phyloP scores from a whole-genome alignment of 768 basidiomycete genomes.

The Chiua virens region DNA sequence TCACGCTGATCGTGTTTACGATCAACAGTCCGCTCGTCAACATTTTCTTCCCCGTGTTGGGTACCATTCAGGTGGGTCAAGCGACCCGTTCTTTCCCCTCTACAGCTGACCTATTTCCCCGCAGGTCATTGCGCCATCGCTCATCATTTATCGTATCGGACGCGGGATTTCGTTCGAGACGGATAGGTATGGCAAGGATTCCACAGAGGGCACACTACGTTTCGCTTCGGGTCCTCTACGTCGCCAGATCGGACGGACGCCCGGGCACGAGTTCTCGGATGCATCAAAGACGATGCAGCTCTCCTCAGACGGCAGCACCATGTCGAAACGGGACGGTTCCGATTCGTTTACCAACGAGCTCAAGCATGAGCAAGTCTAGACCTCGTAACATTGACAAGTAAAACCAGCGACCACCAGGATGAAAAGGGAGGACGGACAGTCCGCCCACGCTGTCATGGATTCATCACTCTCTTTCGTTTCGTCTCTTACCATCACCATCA shows the following conservation, averaged over 20 bases:
- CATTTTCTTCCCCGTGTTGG: conserved; percentile 23
- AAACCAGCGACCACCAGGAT: no score
- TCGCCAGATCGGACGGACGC: no score
- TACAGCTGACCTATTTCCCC: background rate
- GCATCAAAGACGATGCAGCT: conserved; percentile 11
- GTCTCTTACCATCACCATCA: no score
- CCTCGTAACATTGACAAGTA: no score
- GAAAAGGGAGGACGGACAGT: no score
- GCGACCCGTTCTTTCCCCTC: no score
- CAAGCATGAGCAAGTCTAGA: conserved; percentile 7
- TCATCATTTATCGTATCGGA: conserved; percentile 24
- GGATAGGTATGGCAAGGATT: background rate
- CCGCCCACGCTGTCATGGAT: no score
- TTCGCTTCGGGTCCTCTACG: conserved; percentile 7
- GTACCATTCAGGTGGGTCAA: conserved; percentile 16
- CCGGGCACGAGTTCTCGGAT: background rate
- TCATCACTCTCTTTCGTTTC: no score
- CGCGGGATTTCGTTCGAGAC: conserved; percentile 21
- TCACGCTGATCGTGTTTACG: conserved; percentile 13
- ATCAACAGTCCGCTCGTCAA: conserved; percentile 23
- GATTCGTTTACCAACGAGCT: conserved; percentile 12
- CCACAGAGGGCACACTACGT: background rate
- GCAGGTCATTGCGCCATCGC: conserved; percentile 11
- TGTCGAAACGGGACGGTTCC: conserved; percentile 2
- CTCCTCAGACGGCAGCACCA: background rate